Percentiles rank a stretch among this genome's conserved stretches.
phyloP scores from a whole-genome alignment of 768 basidiomycete genomes.

The Mrakia blollopis region DNA sequence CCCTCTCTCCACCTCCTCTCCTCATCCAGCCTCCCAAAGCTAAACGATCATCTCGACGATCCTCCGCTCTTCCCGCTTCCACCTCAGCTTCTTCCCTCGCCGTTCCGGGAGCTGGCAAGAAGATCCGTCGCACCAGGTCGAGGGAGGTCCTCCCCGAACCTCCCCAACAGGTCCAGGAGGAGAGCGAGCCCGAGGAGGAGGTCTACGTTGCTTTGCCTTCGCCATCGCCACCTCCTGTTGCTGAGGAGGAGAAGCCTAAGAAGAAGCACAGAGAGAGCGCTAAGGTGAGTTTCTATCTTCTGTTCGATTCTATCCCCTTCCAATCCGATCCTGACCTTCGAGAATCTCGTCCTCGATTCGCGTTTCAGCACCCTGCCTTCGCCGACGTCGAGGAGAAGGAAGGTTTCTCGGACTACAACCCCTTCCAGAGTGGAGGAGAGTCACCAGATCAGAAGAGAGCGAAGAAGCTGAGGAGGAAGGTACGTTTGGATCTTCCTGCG shows the following conservation, averaged over 20 bases:
- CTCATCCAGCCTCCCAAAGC: background rate
- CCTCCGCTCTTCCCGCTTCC: slow-evolving; percentile 5
- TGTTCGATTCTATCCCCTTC: background rate
- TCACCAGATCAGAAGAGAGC: slow-evolving; percentile 21
- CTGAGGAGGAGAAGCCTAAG: background rate
- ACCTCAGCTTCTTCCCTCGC: background rate
- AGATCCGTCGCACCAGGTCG: slow-evolving; percentile 13
- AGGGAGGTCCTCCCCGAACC: background rate
- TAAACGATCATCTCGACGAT: slow-evolving; percentile 16
- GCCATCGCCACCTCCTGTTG: background rate
- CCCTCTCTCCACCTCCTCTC: background rate
- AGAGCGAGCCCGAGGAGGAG: slow-evolving; percentile 22
- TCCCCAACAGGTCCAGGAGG: slow-evolving; percentile 18
- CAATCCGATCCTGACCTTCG: background rate
- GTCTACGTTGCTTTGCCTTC: background rate
- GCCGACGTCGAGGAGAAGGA: slow-evolving; percentile 27
- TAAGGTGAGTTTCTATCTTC: background rate
- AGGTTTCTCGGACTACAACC: slow-evolving; percentile 33
- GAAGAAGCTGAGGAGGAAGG: slow-evolving; percentile 31
- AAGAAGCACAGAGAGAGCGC: slow-evolving; percentile 1
- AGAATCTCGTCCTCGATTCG: background rate
- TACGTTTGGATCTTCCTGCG: background rate
- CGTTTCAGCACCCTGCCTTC: slow-evolving; percentile 3
- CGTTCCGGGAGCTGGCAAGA: background rate
- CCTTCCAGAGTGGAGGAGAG: slow-evolving; percentile 33